phyloP scores from a whole-genome alignment of 495 filamentous ascomycete species.

The Aspergillus sclerotiicarbonarius region DNA sequence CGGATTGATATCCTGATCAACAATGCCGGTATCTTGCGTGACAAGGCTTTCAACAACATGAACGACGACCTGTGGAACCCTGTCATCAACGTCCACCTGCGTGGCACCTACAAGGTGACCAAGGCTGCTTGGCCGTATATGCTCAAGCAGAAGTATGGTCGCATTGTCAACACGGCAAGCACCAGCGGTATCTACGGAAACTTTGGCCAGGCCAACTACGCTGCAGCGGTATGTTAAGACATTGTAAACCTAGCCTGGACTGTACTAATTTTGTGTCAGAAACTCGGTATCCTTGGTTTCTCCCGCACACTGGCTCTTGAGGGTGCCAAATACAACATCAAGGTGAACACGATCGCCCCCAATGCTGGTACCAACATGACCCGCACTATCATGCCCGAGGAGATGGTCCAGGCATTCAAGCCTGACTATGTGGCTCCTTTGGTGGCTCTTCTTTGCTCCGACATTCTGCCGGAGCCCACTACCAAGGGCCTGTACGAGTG shows the following conservation, averaged over 20 bases:
- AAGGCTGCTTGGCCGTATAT: slow-evolving; percentile 98
- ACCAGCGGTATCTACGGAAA: slow-evolving; percentile 98
- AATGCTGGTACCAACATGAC: slow-evolving; percentile 98
- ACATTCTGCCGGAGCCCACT: slow-evolving; percentile 76
- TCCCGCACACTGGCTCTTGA: slow-evolving; percentile 90
- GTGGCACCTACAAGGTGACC: slow-evolving; percentile 94
- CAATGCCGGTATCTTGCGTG: slow-evolving; percentile 95
- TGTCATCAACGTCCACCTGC: slow-evolving; percentile 87
- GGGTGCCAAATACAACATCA: slow-evolving; percentile 97
- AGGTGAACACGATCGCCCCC: slow-evolving; percentile 96
- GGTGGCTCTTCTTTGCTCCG: slow-evolving; percentile 83
- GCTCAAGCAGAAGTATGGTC: slow-evolving; percentile 98
- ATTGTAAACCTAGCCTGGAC: neutral
- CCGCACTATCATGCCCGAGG: slow-evolving; percentile 89
- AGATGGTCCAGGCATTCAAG: slow-evolving; percentile 99
- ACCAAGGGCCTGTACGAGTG: slow-evolving; percentile 95
- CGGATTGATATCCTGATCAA: slow-evolving; percentile 94
- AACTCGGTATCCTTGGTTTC: slow-evolving; percentile 93
- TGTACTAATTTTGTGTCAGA: slow-evolving; percentile 29
- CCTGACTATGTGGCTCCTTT: slow-evolving; percentile 96
- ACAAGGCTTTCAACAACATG: slow-evolving; percentile 99
- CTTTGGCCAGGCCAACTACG: slow-evolving; percentile 98
- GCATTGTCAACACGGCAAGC: slow-evolving; percentile 92
- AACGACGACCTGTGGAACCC: slow-evolving; percentile 90
- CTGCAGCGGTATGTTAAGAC: slow-evolving; percentile 72